Conservation (phyloP, 2,329 filamentous ascomycete species). For the Tolypocladium paradoxum region DNA sequence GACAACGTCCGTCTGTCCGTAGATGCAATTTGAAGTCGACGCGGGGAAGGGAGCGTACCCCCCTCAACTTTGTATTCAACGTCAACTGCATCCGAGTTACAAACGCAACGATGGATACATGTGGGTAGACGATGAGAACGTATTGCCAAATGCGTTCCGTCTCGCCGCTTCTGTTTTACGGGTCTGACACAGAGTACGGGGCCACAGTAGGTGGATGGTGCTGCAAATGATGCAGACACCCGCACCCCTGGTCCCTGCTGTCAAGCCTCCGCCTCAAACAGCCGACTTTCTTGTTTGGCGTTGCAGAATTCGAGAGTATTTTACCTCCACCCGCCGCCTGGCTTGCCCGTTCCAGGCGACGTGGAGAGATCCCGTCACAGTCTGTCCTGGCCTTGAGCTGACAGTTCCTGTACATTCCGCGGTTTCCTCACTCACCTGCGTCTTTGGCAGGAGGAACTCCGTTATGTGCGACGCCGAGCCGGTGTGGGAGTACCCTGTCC, state of each 20-base stretch:
- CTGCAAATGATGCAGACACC: constrained; percentile 2
- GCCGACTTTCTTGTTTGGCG: not conserved
- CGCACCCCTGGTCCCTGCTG: constrained; percentile 1
- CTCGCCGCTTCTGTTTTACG: not conserved
- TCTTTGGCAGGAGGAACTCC: not conserved
- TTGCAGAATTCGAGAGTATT: not conserved
- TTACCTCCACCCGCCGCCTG: not conserved
- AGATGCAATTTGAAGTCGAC: not conserved
- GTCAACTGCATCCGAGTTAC: not conserved
- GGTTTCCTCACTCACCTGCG: not conserved
- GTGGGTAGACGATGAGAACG: not conserved
- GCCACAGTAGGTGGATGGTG: not conserved
- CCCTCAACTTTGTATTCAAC: not conserved
- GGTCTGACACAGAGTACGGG: not conserved
- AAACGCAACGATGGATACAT: not conserved
- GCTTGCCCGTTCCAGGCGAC: not conserved
- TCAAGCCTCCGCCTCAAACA: constrained; percentile 3
- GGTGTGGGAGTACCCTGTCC: not conserved
- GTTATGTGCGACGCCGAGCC: not conserved
- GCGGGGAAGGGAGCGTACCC: not conserved
- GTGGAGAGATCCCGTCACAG: not conserved
- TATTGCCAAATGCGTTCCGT: not conserved
- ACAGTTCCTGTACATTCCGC: not conserved
- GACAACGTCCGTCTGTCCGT: not conserved
- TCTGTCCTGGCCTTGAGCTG: not conserved